Evolutionary conservation across 345 rosid genomes (phyloP).

Genomic region (Nasturtium officinale): DNA sequence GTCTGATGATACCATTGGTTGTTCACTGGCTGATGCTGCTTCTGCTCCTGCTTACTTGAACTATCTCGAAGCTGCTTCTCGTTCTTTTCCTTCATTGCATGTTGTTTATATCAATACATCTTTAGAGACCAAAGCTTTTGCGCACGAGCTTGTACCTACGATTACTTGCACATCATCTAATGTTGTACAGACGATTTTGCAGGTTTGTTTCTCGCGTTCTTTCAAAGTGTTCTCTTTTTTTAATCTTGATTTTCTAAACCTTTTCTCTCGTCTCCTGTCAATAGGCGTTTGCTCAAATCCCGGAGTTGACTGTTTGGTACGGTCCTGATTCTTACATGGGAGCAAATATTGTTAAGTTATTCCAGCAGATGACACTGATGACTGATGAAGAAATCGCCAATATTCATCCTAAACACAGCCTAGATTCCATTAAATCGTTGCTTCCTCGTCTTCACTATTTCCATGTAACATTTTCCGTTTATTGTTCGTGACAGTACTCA

Average conservation of each 20-base stretch:
- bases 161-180: conserved; percentile 98
- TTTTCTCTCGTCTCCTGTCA: conserved; percentile 15
- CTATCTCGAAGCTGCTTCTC: conserved; percentile 78
- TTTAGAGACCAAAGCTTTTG: conserved; percentile 89
- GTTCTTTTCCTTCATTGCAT: conserved; percentile 68
- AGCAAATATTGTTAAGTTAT: conserved; percentile 82
- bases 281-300: conserved; percentile 87
- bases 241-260: conserved; percentile 11
- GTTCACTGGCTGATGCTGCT: conserved; percentile 99
- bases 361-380: conserved; percentile 87
- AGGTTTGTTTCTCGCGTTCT: conserved; percentile 56
- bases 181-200: conserved; percentile 87
- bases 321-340: conserved; percentile 99
- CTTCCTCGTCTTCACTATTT: conserved; percentile 72
- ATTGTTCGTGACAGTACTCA: not conserved
- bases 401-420: conserved; percentile 71
- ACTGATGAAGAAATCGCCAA: conserved; percentile 83
- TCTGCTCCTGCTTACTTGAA: conserved; percentile 76
- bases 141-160: conserved; percentile 97
- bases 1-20: conserved; percentile 88
- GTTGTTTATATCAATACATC: conserved; percentile 94
- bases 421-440: conserved; percentile 65
- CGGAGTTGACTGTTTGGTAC: conserved; percentile 75
- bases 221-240: not conserved
- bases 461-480: conserved; percentile 55